phyloP scores from a whole-genome alignment of 2,329 filamentous ascomycete genomes.

The Endothia cerciana region DNA sequence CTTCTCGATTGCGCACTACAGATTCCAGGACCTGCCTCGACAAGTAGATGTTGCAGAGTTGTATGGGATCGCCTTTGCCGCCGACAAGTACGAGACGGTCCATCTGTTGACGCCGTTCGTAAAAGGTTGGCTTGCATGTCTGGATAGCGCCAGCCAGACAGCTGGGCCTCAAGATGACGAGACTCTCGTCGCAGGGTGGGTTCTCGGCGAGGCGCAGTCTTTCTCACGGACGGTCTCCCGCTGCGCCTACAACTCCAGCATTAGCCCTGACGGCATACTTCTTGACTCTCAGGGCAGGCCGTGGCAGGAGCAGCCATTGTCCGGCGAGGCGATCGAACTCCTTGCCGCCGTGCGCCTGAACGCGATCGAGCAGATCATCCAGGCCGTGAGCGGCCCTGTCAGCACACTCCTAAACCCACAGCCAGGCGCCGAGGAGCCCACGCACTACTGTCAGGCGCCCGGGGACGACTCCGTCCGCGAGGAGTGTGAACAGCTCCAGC shows the following conservation, averaged over 20 bases:
- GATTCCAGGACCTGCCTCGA: constrained; percentile 32
- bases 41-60: constrained; percentile 29
- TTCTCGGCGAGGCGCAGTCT: constrained; percentile 32
- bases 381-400: constrained; percentile 26
- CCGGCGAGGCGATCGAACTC: constrained; percentile 29
- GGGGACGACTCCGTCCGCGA: constrained; percentile 30
- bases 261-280: constrained; percentile 27
- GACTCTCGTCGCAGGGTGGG: constrained; percentile 31
- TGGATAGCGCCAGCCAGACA: constrained; percentile 19
- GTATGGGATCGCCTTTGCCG: constrained; percentile 30
- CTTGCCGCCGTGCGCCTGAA: constrained; percentile 26
- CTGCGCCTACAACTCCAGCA: constrained; percentile 30
- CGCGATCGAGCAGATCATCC: constrained; percentile 28
- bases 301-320: constrained; percentile 30
- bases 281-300: constrained; percentile 30
- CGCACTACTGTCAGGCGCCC: constrained; percentile 30
- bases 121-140: constrained; percentile 29
- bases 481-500: constrained; percentile 32
- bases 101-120: constrained; percentile 32
- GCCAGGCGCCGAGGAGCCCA: neutral
- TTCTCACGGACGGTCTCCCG: constrained; percentile 29
- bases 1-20: constrained; percentile 34
- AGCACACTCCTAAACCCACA: constrained; percentile 29
- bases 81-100: constrained; percentile 31
- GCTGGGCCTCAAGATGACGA: constrained; percentile 29